These are phyloP conservation scores for Bacidia rubella DNA, from an alignment of 495 filamentous ascomycete species.

Conservation along the genomic window DNA sequence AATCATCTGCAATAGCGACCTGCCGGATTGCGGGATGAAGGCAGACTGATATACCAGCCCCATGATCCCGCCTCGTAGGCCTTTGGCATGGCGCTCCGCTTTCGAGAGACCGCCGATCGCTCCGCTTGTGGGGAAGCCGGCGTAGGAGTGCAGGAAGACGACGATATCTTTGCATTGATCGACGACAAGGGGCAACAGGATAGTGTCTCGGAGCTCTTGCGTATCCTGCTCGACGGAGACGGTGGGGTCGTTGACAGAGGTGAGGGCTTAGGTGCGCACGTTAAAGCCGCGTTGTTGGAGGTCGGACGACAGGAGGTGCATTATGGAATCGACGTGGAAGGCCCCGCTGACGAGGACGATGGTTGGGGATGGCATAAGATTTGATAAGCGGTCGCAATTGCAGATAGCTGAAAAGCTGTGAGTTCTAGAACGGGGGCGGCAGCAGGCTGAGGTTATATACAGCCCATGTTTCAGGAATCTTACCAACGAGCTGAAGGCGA, in stretches of 20 bases:
- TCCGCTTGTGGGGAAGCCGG: slow-evolving; percentile 24
- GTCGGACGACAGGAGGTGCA: slow-evolving; percentile 15
- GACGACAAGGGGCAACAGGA: slow-evolving; percentile 18
- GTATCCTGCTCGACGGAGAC: slow-evolving; percentile 10
- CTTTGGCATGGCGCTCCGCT: slow-evolving; percentile 15
- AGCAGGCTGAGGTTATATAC: too few species aligned
- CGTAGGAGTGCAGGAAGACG: slow-evolving; percentile 28
- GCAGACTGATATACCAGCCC: slow-evolving; percentile 23
- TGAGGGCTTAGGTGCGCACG: slow-evolving; percentile 9
- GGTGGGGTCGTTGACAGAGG: slow-evolving; percentile 19
- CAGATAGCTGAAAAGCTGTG: too few species aligned
- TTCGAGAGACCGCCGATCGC: slow-evolving; percentile 23
- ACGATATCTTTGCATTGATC: slow-evolving; percentile 25
- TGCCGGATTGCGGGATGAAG: slow-evolving; percentile 15
- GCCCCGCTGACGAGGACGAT: slow-evolving; percentile 23
- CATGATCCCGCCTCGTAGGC: slow-evolving; percentile 19
- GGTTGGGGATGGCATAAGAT: slow-evolving; percentile 14
- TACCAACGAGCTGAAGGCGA: too few species aligned
- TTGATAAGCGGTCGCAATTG: too few species aligned
- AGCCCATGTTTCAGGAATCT: too few species aligned
- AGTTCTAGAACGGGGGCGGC: too few species aligned
- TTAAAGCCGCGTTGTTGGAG: slow-evolving; percentile 15
- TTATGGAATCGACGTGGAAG: slow-evolving; percentile 17
- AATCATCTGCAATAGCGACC: slow-evolving; percentile 2
- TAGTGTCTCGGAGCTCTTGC: slow-evolving; percentile 10